These are phyloP conservation scores for Candida fluviatilis DNA, from an alignment of 805 yeast species.

Conservation along the genomic window DNA sequence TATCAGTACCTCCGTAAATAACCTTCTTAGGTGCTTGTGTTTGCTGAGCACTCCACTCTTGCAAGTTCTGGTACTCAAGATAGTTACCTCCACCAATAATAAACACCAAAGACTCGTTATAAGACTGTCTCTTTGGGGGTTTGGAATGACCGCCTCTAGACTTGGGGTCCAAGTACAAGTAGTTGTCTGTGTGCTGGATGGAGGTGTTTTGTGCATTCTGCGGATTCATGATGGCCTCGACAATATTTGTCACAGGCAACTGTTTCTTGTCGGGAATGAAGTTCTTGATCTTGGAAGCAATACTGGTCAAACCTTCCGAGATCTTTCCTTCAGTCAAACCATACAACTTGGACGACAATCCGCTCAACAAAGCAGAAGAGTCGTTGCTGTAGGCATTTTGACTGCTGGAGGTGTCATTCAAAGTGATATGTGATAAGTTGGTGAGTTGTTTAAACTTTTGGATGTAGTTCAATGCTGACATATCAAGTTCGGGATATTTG, in stretches of 20 bases:
- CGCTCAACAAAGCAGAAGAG: conserved; percentile 61
- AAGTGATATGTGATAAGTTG: conserved; percentile 12
- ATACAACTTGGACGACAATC: conserved; percentile 70
- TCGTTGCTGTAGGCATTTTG: conserved; percentile 33
- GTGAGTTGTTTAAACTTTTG: conserved; percentile 69
- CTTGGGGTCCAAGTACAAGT: conserved; percentile 85
- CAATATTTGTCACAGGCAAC: conserved; percentile 84
- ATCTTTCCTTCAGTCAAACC: conserved; percentile 80
- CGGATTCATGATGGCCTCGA: conserved; percentile 91
- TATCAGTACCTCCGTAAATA: conserved; percentile 82
- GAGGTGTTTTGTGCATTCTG: conserved; percentile 55
- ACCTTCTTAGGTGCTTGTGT: conserved; percentile 46
- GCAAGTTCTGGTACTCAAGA: conserved; percentile 88
- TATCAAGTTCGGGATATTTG: conserved; percentile 48
- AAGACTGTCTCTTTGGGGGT: conserved; percentile 80
- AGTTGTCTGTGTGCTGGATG: conserved; percentile 79
- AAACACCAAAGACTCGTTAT: conserved; percentile 80
- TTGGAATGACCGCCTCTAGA: conserved; percentile 86
- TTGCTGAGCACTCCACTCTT: conserved; percentile 66
- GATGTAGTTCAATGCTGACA: conserved; percentile 66
- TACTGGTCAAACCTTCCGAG: conserved; percentile 84
- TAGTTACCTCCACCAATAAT: conserved; percentile 97
- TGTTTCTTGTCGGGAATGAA: conserved; percentile 83
- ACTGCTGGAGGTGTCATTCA: conserved; percentile 10
- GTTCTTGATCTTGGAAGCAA: conserved; percentile 83